Evolutionary conservation across 768 basidiomycete species (phyloP), one percentile per base, ranked within the genome.

Genomic region (Lentinula guzmanii): DNA sequence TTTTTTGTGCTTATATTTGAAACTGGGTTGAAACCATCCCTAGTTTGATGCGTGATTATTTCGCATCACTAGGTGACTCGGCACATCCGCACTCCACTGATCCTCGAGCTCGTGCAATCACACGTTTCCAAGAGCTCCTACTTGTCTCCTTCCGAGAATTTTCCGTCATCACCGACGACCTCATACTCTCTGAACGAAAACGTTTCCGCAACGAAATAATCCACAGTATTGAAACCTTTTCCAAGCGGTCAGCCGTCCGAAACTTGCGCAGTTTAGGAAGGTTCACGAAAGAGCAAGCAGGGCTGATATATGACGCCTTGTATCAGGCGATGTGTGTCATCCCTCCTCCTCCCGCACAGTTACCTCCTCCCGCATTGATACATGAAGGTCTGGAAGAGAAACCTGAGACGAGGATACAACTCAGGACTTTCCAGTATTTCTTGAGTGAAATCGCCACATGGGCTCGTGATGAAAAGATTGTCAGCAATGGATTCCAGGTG

Each of bases 81-180:
- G 97, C 96, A 0, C 93, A 98, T 70, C 96, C 97, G 0, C 76
- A 89, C 63, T 92, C 96, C 13, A 71, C 81, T 6, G 96, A 98
- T 66, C 89, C 95, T 7, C 87, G 95, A 13, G 84, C 91, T 3
- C 89, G 95, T 11, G 93, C 94, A 21, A 96, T 98, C 68, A 98
- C 95, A 8, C 89, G 91, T 60, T 99, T 99, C 82, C 97, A 98
- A 72, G 95, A 99, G 75, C 85, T 94, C 0, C 86, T 98, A 45
- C 86, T 98, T 6, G 89, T 99, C 60, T 96, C 97, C 2, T 99
- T 99, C 84, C 86, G 97, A 61, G 97, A 99, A 71, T 98, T 99
- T 71, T 90, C 93, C 4, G 83, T 94, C 64, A 97, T 99, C 72
- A 94, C 94, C 0, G 96, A 98, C 67, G 97, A 98, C 9, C 90